Evolutionary conservation across 176 grass and related monocot genomes (phyloP).

Genomic region (Luzula sylvatica): DNA sequence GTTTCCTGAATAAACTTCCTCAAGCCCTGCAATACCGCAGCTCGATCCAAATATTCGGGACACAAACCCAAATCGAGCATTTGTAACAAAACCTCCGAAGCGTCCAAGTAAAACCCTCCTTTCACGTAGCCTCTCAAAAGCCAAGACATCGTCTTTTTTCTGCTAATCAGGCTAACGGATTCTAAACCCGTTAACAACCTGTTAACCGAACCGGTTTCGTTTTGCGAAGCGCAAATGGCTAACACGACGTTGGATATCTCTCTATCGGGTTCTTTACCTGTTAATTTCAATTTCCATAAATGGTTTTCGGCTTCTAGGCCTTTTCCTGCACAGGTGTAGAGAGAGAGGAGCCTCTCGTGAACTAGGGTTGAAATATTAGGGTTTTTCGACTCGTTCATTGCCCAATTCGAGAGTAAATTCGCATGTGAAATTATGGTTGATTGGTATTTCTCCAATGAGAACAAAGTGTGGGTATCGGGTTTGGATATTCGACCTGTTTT

Average conservation of each 20-base stretch:
- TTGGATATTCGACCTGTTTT: constrained; percentile 40
- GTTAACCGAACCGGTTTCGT: constrained; percentile 50
- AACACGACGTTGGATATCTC: constrained; percentile 82
- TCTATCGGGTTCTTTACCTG: constrained; percentile 80
- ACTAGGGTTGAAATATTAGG: constrained; percentile 47
- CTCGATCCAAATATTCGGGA: constrained; percentile 76
- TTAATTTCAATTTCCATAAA: constrained; percentile 81
- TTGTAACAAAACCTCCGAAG: constrained; percentile 47
- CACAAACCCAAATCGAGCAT: constrained; percentile 78
- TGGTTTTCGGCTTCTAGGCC: constrained; percentile 79
- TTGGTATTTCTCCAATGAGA: constrained; percentile 44
- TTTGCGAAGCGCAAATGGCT: constrained; percentile 91
- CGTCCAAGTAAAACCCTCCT: constrained; percentile 72
- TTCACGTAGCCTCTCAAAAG: constrained; percentile 83
- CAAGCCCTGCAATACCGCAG: constrained; percentile 64
- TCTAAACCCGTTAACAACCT: constrained; percentile 64
- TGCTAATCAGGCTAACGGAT: constrained; percentile 41
- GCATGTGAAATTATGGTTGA: constrained; percentile 50
- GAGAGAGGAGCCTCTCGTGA: constrained; percentile 67
- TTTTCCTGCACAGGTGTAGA: constrained; percentile 71
- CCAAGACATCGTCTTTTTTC: constrained; percentile 84
- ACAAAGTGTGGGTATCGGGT: constrained; percentile 42
- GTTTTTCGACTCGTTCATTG: constrained; percentile 45
- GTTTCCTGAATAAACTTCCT: constrained; percentile 69
- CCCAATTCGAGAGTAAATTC: constrained; percentile 73